Conservation (phyloP, 371 early-diverging fungal species). For the Apophysomyces sp. region DNA sequence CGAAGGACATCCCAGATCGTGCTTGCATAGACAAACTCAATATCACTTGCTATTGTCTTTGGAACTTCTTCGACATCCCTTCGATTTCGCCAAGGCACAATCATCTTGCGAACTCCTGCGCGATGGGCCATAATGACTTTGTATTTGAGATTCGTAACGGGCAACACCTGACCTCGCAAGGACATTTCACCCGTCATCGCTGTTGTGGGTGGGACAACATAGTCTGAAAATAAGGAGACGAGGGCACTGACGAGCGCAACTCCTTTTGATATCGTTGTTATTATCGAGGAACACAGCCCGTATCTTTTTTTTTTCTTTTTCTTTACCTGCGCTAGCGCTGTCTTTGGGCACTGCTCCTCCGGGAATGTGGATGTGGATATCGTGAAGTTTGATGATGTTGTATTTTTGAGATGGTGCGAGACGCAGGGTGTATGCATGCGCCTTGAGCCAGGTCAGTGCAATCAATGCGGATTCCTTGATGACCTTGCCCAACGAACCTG, state of each 20-base stretch:
- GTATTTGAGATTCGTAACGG: constrained; percentile 87
- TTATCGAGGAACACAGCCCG: too few relatives aligned
- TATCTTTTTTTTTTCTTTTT: too few relatives aligned
- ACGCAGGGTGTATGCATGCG: constrained; percentile 60
- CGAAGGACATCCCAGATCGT: constrained; percentile 70
- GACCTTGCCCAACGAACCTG: constrained; percentile 83
- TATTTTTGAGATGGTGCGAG: background rate
- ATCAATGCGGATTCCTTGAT: constrained; percentile 87
- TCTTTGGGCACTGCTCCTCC: constrained; percentile 15
- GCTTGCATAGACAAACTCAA: constrained; percentile 71
- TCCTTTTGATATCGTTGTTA: too few relatives aligned
- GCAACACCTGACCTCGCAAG: constrained; percentile 79
- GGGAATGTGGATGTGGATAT: constrained; percentile 4
- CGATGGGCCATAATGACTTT: constrained; percentile 86
- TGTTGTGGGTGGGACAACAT: constrained; percentile 54
- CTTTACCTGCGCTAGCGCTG: constrained; percentile 64
- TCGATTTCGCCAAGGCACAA: constrained; percentile 59
- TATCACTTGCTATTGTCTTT: constrained; percentile 59
- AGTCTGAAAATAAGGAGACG: constrained; percentile 71
- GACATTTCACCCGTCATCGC: constrained; percentile 92
- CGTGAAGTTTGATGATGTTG: background rate
- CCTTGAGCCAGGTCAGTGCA: constrained; percentile 79
- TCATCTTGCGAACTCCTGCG: constrained; percentile 66
- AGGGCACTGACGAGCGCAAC: constrained; percentile 44
- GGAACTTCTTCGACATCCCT: constrained; percentile 74